Base-by-base conservation (phyloP, 2,329 filamentous ascomycete species). In the Paracoccidioides lutzii region DNA sequence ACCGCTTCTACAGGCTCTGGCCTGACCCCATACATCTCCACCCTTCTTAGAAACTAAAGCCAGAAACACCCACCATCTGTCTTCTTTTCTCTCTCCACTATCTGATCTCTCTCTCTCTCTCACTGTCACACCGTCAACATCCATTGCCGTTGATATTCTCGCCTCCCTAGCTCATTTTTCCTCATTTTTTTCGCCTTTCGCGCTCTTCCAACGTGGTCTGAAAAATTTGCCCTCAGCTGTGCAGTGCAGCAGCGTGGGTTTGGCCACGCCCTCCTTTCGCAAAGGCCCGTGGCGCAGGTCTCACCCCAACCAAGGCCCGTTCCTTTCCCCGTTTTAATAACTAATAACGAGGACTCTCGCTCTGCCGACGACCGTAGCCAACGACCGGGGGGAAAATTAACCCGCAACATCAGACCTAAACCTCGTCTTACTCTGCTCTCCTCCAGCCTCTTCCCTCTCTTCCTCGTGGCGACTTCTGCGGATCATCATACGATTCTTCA, bases 101-200 rank as follows among this genome's bases (percentile, higher is more conserved):
- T 44, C 30, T 45, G 49, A 7, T 53, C 51, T 53, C 30, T 10
- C 33, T 56, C 32, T 46, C 41, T 37, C 7, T 53, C 37, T 32
- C 43, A 6, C 22, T 32, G 35, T 41, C 42, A 12, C 50, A 52
- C 32, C 41, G 28, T 41, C 53, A 48, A 48, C 40, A 49, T 41
- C 28, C 45, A 55, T 22, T 22, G 44, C 22, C 46, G 41, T 40
- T 41, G 42, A 12, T 41, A n/a, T 42, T 42, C 9, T 15, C 37
- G 3, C 49, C 28, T 5, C 22, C 10, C 35, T n/a, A 32, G 37
- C 37, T 40, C 32, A 15, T 50, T 42, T 40, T 53, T 53, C 44
- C 52, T 53, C 52, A 53, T 53, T 41, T 37, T 38, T 38, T 9
- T 55, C 30, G 33, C 53, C 53, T 55, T 55, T 46, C 46, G 33